Evolutionary conservation across 148 eudicot genomes (phyloP).

Genomic region (Heliosperma pusillum): DNA sequence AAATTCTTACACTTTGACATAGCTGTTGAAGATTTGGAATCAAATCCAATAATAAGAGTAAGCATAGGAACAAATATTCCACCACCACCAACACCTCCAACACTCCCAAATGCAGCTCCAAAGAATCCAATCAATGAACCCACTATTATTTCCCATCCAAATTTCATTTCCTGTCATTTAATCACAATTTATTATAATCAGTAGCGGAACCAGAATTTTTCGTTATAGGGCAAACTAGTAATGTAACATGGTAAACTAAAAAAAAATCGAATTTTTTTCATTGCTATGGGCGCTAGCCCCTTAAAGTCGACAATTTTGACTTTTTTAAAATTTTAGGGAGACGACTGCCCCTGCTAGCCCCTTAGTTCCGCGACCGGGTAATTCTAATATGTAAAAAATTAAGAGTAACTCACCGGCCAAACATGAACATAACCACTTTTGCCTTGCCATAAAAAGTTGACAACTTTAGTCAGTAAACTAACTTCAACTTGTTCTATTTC

Average conservation of each 20-base stretch:
- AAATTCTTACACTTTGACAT: slow-evolving; percentile 37
- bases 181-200: neutral
- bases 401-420: slow-evolving; percentile 48
- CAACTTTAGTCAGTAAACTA: slow-evolving; percentile 17
- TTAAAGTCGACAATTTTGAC: too few species aligned
- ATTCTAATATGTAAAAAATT: neutral
- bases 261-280: too few species aligned
- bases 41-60: slow-evolving; percentile 42
- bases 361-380: neutral
- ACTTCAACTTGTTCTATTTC: slow-evolving; percentile 26
- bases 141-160: slow-evolving; percentile 33
- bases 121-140: slow-evolving; percentile 39
- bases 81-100: slow-evolving; percentile 51
- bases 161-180: slow-evolving; percentile 36
- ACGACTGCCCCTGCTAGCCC: too few species aligned
- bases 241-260: too few species aligned
- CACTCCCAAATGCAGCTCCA: slow-evolving; percentile 48
- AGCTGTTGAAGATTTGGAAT: slow-evolving; percentile 48
- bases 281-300: too few species aligned
- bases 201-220: too few species aligned
- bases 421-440: slow-evolving; percentile 33
- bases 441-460: slow-evolving; percentile 36
- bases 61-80: slow-evolving; percentile 54
- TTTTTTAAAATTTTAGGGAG: too few species aligned
- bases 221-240: too few species aligned